Percentiles rank a stretch among this genome's conserved stretches.
Conservation (phyloP, 257 asterid genomes). For the Salvia rosmarinus region DNA sequence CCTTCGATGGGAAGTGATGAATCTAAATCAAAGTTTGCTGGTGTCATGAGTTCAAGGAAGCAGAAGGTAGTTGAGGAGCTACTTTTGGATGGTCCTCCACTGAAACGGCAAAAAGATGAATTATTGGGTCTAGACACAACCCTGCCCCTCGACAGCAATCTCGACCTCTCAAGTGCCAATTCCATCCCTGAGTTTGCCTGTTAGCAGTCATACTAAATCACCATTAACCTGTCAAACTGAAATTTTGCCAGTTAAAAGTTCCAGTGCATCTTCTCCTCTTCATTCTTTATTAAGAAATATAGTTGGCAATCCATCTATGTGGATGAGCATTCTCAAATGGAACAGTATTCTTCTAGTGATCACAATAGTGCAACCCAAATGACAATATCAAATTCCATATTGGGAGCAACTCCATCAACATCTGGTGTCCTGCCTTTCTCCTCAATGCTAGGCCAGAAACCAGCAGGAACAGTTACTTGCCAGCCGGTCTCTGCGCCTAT, state of each 20-base stretch:
- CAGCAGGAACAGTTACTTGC: slow-evolving; percentile 53
- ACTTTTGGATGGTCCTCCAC: slow-evolving; percentile 59
- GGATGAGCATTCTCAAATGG: slow-evolving; percentile 75
- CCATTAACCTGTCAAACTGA: slow-evolving; percentile 39
- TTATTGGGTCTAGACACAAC: slow-evolving; percentile 34
- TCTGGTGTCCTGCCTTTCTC: slow-evolving; percentile 41
- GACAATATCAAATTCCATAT: slow-evolving; percentile 46
- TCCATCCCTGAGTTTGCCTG: slow-evolving; percentile 37
- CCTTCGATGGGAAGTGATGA: slow-evolving; percentile 46
- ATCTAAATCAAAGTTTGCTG: slow-evolving; percentile 47
- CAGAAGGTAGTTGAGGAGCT: slow-evolving; percentile 61
- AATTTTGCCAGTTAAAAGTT: slow-evolving; percentile 40
- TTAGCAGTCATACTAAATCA: slow-evolving; percentile 20
- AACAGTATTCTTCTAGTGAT: slow-evolving; percentile 58
- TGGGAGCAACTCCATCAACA: slow-evolving; percentile 55
- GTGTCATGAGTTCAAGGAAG: slow-evolving; percentile 54
- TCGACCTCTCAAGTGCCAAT: slow-evolving; percentile 30
- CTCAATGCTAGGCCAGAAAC: slow-evolving; percentile 46
- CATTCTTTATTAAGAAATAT: slow-evolving; percentile 70
- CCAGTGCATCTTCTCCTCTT: slow-evolving; percentile 52
- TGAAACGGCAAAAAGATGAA: slow-evolving; percentile 71
- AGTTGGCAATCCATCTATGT: slow-evolving; percentile 75
- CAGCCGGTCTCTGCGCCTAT: slow-evolving; percentile 50
- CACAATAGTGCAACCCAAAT: slow-evolving; percentile 44
- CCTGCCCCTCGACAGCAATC: slow-evolving; percentile 37